Base-by-base conservation (phyloP, 2,329 filamentous ascomycete genomes). In the Sphaerulina musiva region DNA sequence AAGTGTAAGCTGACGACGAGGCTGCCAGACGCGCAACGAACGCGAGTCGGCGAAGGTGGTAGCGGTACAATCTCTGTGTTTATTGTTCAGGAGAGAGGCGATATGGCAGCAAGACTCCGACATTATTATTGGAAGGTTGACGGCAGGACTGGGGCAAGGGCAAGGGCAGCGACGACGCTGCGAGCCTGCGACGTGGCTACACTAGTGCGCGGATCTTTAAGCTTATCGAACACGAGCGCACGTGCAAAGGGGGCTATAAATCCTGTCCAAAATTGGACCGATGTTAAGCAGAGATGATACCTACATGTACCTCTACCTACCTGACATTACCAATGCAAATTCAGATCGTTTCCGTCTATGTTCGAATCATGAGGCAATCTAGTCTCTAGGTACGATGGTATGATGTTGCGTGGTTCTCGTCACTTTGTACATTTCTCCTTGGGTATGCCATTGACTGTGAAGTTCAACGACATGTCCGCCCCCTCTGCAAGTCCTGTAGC, bases 391-490 rank as follows among this genome's bases (percentile, higher is more conserved):
- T 20, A 51, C 26, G 34, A 46, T 31, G 20, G 32, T 20, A 51
- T 38, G 34, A 51, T 31, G 9, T 17, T 51, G 32, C 29, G 34
- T n/a, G 2, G 44, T 45, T 45, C 42, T 17, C 42, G n/a, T 20
- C 42, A 20, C 41, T 46, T 12, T 31, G 4, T 46, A 40, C 17
- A 38, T 34, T 31, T 6, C 31, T 43, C 43, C 12, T 51, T 12
- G 48, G 44, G 38, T 42, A 38, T 47, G 32, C 39, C 23, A 46
- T 23, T 20, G 34, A 48, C 40, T 23, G 48, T 44, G 31, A 44
- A 51, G 48, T 38, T 41, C 6, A n/a, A 43, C 32, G 26, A 34
- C 3, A n/a, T 20, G n/a, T 38, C 31, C 38, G 20, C 20, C 31
- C 10, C 26, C 11, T 45, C 29, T 51, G 8, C 29, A 46, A 42